Percentiles rank a stretch among this genome's conserved stretches.
Conservation (phyloP, 2,329 filamentous ascomycete species). For the Monosporascus sp. region DNA sequence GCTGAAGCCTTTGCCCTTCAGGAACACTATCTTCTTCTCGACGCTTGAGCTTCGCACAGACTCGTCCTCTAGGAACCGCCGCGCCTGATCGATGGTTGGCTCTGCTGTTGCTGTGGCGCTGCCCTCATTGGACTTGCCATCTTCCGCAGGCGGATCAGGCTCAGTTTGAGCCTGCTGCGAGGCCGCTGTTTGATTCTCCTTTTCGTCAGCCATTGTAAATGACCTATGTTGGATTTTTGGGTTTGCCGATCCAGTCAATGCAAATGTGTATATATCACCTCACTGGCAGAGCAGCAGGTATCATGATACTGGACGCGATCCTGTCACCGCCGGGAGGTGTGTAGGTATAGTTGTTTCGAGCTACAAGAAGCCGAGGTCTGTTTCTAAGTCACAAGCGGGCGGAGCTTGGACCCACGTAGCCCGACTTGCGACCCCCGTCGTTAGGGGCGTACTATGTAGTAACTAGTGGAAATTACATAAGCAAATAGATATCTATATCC, state of each 20-base stretch:
- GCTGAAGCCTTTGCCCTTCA: conserved; percentile 70
- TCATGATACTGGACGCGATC: not conserved
- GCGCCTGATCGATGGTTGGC: conserved; percentile 58
- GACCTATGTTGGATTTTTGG: not conserved
- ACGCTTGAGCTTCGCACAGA: conserved; percentile 62
- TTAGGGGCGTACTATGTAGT: no score
- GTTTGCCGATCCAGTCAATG: no score
- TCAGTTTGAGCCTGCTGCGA: conserved; percentile 15
- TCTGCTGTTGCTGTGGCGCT: conserved; percentile 8
- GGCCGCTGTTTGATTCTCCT: conserved; percentile 14
- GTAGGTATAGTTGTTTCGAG: not conserved
- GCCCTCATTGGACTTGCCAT: conserved; percentile 18
- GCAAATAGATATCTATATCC: no score
- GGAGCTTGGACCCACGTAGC: not conserved
- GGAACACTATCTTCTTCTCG: conserved; percentile 70
- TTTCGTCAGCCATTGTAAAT: conserved; percentile 11
- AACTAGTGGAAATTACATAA: no score
- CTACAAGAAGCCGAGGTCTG: not conserved
- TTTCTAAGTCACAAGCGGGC: not conserved
- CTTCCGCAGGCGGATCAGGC: conserved; percentile 7
- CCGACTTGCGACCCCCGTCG: not conserved
- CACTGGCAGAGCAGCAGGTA: not conserved
- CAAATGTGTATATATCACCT: no score
- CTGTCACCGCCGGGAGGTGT: no score
- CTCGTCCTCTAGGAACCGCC: conserved; percentile 70